A percentile compares a stretch with the other conserved stretches of the same genome.
These are phyloP conservation scores for Tarenaya hassleriana DNA, from an alignment of 345 rosid genomes.

Conservation along the genomic window DNA sequence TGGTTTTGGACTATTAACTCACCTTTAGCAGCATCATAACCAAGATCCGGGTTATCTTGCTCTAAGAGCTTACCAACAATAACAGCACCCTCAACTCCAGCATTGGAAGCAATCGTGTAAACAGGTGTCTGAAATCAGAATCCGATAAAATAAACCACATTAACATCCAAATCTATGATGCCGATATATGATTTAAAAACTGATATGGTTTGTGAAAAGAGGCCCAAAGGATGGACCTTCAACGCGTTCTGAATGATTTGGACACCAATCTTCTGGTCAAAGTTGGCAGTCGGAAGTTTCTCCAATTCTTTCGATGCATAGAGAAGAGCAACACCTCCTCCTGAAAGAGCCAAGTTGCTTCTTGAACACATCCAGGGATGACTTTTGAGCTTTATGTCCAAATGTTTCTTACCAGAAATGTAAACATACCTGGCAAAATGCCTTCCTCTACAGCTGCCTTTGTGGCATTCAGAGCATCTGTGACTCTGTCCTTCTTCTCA, in stretches of 20 bases:
- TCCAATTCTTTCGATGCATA: slow-evolving; percentile 84
- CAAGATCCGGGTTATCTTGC: slow-evolving; percentile 81
- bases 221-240: slow-evolving; percentile 57
- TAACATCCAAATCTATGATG: not conserved
- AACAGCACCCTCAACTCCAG: slow-evolving; percentile 97
- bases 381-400: not conserved
- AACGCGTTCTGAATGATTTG: slow-evolving; percentile 94
- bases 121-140: slow-evolving; percentile 61
- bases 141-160: not conserved
- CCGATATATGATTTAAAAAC: not conserved
- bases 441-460: slow-evolving; percentile 99
- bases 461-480: slow-evolving; percentile 96
- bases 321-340: slow-evolving; percentile 95
- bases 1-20: not conserved
- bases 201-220: too few species aligned
- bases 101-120: slow-evolving; percentile 75
- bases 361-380: not conserved
- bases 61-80: slow-evolving; percentile 92
- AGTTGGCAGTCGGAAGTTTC: slow-evolving; percentile 79
- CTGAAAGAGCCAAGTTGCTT: slow-evolving; percentile 27
- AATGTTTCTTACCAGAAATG: not conserved
- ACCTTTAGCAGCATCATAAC: slow-evolving; percentile 99
- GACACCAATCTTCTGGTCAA: slow-evolving; percentile 94
- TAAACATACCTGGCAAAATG: slow-evolving; percentile 65
- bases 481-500: slow-evolving; percentile 96